Percentiles rank a stretch among this genome's conserved stretches.
Evolutionary conservation across 2,329 filamentous ascomycete genomes (phyloP).

Genomic region (Juglanconis sp.): DNA sequence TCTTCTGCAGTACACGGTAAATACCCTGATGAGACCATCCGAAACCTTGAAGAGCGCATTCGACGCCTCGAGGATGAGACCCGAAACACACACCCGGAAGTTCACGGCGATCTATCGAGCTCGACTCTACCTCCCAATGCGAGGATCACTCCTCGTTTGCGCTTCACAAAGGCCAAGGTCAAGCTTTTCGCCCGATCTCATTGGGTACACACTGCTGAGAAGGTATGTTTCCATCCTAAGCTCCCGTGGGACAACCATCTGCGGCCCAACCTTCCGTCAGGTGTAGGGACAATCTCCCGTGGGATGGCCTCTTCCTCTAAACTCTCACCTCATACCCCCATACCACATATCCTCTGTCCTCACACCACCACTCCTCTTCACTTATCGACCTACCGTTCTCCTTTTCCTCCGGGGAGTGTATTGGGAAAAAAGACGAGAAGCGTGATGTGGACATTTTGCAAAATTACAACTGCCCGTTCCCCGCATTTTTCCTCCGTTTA

Average conservation of each 20-base stretch:
- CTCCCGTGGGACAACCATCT: background rate
- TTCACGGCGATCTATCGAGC: background rate
- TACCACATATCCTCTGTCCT: too few species aligned
- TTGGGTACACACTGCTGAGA: constrained; percentile 4
- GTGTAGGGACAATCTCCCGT: too few species aligned
- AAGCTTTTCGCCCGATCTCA: constrained; percentile 3
- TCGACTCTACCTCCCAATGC: background rate
- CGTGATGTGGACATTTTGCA: too few species aligned
- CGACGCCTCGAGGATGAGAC: background rate
- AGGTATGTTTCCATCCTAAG: background rate
- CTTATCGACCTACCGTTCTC: too few species aligned
- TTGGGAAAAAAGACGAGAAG: too few species aligned
- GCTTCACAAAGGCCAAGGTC: constrained; percentile 1
- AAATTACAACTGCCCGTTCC: too few species aligned
- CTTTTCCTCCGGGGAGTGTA: too few species aligned
- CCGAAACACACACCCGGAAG: background rate
- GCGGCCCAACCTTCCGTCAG: background rate
- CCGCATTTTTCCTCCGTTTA: too few species aligned
- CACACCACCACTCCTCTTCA: too few species aligned
- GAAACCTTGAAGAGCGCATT: background rate
- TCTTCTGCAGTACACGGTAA: background rate
- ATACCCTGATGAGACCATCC: background rate
- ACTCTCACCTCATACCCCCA: too few species aligned
- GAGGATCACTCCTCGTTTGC: background rate
- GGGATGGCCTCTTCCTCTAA: too few species aligned